These are phyloP conservation scores for Centaurea solstitialis DNA, from an alignment of 129 eudicot genomes.

Conservation along the genomic window DNA sequence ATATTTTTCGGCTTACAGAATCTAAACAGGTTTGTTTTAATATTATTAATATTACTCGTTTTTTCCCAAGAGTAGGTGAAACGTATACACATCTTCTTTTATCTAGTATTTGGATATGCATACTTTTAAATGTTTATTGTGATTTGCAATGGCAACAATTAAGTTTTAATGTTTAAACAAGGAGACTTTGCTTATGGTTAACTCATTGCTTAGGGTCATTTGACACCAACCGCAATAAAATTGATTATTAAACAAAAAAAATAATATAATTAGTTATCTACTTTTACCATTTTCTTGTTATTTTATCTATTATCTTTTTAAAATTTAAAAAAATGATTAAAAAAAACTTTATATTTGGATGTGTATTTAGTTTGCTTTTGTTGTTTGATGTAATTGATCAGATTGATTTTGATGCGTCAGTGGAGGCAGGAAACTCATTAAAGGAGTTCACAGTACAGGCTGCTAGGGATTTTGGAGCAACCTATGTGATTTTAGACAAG, in stretches of 20 bases:
- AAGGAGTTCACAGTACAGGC: slow-evolving; percentile 42
- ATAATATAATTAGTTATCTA: no score
- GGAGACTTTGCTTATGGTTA: not conserved
- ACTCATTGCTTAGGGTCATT: no score
- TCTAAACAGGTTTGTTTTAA: slow-evolving; percentile 25
- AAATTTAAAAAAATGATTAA: no score
- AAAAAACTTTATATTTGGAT: no score
- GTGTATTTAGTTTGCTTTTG: no score
- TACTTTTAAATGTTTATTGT: not conserved
- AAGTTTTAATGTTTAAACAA: not conserved
- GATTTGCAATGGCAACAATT: not conserved
- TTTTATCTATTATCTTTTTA: no score
- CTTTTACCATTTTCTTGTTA: no score
- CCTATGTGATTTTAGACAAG: slow-evolving; percentile 51
- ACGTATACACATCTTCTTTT: not conserved
- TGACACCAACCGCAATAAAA: no score
- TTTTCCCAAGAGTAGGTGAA: no score
- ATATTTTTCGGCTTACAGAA: slow-evolving; percentile 12
- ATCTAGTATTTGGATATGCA: not conserved
- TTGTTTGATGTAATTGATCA: not conserved
- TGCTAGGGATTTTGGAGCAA: slow-evolving; percentile 44
- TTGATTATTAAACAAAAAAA: no score
- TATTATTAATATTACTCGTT: not conserved
- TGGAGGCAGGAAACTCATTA: slow-evolving; percentile 38
- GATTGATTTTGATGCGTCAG: slow-evolving; percentile 46